Evolutionary conservation across 2,329 filamentous ascomycete species (phyloP).

Genomic region (Onygenales sp.): DNA sequence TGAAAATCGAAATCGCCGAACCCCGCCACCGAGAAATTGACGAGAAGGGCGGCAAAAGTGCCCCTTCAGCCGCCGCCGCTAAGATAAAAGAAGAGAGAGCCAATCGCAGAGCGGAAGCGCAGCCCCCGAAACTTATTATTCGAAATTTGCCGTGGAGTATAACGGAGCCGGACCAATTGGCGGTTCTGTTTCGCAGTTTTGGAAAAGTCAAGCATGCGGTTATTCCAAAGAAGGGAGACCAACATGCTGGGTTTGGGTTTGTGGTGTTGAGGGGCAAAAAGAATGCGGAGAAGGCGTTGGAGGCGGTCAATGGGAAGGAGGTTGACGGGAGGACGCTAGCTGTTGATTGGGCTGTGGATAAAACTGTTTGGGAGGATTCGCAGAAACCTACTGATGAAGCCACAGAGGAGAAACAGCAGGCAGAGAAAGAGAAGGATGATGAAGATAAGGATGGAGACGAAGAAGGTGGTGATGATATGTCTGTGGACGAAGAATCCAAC

Average conservation of each 20-base stretch:
- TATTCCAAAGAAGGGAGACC: conserved; percentile 64
- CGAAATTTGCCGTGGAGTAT: conserved; percentile 95
- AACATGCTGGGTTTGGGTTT: conserved; percentile 82
- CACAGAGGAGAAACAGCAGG: conserved; percentile 15
- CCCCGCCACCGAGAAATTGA: conserved; percentile 63
- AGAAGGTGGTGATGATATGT: conserved; percentile 30
- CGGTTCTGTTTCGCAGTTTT: conserved; percentile 70
- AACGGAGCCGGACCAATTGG: conserved; percentile 72
- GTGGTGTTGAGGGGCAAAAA: conserved; percentile 78
- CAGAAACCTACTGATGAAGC: conserved; percentile 37
- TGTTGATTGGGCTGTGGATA: conserved; percentile 95
- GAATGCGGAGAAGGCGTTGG: conserved; percentile 84
- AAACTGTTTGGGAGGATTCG: conserved; percentile 68
- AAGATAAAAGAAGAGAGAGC: conserved; percentile 38
- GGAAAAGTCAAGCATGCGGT: conserved; percentile 86
- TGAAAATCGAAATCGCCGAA: conserved; percentile 82
- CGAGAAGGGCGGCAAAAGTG: conserved; percentile 36
- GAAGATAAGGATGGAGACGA: conserved; percentile 49
- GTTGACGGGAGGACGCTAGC: conserved; percentile 81
- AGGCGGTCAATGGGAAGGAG: conserved; percentile 76
- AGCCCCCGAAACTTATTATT: conserved; percentile 70
- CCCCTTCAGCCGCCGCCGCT: conserved; percentile 24
- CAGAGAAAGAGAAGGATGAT: conserved; percentile 33
- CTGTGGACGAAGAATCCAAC: conserved; percentile 13
- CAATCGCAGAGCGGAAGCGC: conserved; percentile 50